Conservation (phyloP, 1,284 basidiomycete genomes). For the Phellinidium pouzarii region DNA sequence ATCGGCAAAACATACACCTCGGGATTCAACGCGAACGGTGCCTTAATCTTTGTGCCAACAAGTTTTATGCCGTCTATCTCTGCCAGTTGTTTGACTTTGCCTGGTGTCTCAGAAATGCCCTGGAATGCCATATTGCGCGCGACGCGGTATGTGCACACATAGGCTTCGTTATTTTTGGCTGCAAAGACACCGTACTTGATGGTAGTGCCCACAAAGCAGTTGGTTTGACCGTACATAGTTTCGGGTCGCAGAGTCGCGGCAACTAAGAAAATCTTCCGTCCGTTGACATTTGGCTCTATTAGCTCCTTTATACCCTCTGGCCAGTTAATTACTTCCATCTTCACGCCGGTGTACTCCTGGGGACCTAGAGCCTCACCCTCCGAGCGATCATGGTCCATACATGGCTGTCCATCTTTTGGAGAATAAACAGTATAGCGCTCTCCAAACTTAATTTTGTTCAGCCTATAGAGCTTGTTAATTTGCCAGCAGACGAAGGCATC, state of each 20-base stretch:
- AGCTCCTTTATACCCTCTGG: slow-evolving; percentile 49
- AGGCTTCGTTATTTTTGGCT: slow-evolving; percentile 82
- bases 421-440: slow-evolving; percentile 99
- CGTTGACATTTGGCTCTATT: slow-evolving; percentile 64
- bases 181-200: slow-evolving; percentile 94
- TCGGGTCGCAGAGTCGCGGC: slow-evolving; percentile 96
- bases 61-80: slow-evolving; percentile 77
- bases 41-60: slow-evolving; percentile 87
- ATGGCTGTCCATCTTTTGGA: slow-evolving; percentile 98
- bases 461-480: slow-evolving; percentile 84
- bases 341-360: slow-evolving; percentile 94
- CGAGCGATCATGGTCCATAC: slow-evolving; percentile 98
- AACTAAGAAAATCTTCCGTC: slow-evolving; percentile 85
- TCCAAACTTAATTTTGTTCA: slow-evolving; percentile 95
- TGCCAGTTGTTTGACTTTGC: slow-evolving; percentile 65
- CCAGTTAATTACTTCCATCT: slow-evolving; percentile 92
- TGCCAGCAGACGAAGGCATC: slow-evolving; percentile 99
- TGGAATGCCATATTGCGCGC: slow-evolving; percentile 99
- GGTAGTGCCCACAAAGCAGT: slow-evolving; percentile 90
- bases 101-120: slow-evolving; percentile 66
- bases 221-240: slow-evolving; percentile 99
- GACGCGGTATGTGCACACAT: slow-evolving; percentile 83
- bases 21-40: slow-evolving; percentile 77
- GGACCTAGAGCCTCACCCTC: slow-evolving; percentile 95
- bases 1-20: slow-evolving; percentile 97